A percentile compares a stretch with the other conserved stretches of the same genome.
phyloP scores from a whole-genome alignment of 1,284 basidiomycete species.

The Fomitiporia mediterranea region DNA sequence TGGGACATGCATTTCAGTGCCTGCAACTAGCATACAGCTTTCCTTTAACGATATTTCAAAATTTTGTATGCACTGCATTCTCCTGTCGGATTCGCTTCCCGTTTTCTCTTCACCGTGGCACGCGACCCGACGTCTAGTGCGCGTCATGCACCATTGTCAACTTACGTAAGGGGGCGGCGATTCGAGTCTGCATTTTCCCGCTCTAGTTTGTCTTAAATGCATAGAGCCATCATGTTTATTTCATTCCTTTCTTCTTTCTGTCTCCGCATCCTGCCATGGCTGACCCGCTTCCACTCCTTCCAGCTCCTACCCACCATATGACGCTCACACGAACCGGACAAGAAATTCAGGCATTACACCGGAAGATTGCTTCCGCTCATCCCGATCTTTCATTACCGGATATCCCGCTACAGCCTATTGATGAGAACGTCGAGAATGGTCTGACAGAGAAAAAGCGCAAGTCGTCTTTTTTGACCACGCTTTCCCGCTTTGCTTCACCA shows the following conservation, averaged over 20 bases:
- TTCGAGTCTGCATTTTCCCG: not conserved
- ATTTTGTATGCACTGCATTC: not conserved
- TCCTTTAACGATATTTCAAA: not conserved
- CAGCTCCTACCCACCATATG: slow-evolving; percentile 85
- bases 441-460: slow-evolving; percentile 50
- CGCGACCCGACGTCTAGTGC: not conserved
- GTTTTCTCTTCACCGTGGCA: not conserved
- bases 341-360: slow-evolving; percentile 74
- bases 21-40: not conserved
- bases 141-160: not conserved
- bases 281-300: slow-evolving; percentile 29
- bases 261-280: not conserved
- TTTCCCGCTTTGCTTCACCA: slow-evolving; percentile 73
- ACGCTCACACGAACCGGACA: slow-evolving; percentile 73
- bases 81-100: not conserved
- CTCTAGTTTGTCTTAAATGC: not conserved
- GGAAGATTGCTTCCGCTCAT: slow-evolving; percentile 60
- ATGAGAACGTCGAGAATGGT: slow-evolving; percentile 35
- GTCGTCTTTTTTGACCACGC: slow-evolving; percentile 75
- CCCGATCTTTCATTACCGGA: slow-evolving; percentile 51
- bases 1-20: not conserved
- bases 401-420: slow-evolving; percentile 51
- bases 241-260: not conserved
- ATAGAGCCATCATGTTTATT: not conserved
- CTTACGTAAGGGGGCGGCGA: not conserved